A percentile compares a stretch with the other conserved stretches of the same genome.
phyloP scores from a whole-genome alignment of 805 yeast genomes.

The Martiniozyma abietophila region DNA sequence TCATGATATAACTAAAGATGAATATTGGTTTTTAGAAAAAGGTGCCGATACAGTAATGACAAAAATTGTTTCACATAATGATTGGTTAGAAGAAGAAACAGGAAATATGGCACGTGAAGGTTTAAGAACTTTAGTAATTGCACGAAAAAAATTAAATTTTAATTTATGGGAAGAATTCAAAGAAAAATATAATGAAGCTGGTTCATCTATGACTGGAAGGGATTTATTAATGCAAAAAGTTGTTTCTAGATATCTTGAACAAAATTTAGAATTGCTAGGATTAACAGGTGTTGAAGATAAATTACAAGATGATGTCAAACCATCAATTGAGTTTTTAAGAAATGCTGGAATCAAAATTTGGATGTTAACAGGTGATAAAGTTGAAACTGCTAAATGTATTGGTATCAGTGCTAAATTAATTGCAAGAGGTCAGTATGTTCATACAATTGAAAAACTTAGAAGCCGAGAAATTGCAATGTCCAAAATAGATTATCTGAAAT shows the following conservation, averaged over 20 bases:
- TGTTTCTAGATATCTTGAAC: conserved; percentile 62
- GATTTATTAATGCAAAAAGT: conserved; percentile 66
- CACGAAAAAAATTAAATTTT: conserved; percentile 59
- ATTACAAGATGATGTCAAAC: conserved; percentile 82
- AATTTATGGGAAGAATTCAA: conserved; percentile 55
- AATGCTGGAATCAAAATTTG: conserved; percentile 97
- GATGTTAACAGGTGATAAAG: conserved; percentile 99
- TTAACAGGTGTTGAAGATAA: conserved; percentile 97
- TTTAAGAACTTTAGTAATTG: conserved; percentile 86
- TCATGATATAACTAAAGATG: conserved; percentile 51
- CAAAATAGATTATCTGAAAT: conserved; percentile 61
- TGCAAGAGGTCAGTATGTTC: conserved; percentile 88
- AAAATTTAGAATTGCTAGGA: conserved; percentile 77
- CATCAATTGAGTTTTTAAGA: conserved; percentile 82
- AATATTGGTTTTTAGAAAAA: conserved; percentile 77
- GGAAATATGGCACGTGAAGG: conserved; percentile 99
- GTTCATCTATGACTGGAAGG: conserved; percentile 69
- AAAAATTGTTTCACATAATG: conserved; percentile 71
- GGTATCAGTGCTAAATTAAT: conserved; percentile 93
- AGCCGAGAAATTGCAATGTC: conserved; percentile 51
- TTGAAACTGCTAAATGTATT: conserved; percentile 96
- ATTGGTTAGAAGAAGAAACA: conserved; percentile 97
- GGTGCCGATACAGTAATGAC: conserved; percentile 97
- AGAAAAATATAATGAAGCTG: conserved; percentile 58
- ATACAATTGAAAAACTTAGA: conserved; percentile 60